Base-by-base conservation (phyloP, 495 filamentous ascomycete species). In the Friedmanniomyces endolithicus region DNA sequence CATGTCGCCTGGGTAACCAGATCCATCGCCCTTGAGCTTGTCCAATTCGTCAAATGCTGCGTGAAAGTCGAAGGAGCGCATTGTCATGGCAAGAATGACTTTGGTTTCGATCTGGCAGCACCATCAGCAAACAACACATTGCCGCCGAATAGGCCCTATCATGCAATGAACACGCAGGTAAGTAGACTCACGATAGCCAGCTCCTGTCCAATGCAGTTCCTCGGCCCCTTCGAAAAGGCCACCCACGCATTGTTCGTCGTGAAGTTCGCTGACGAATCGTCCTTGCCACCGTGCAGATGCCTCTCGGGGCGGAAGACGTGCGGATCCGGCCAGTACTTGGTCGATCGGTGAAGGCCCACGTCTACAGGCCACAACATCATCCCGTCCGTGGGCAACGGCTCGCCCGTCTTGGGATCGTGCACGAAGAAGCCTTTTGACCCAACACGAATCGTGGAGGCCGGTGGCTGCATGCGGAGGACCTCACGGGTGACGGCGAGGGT, bases 191-290 rank as follows among this genome's bases (percentile, higher is more conserved):
- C 20, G 17, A 64, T 58, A 11, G 68, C 65, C 12, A 70, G 59
- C 41, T 68, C 65, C 56, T 70, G 68, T 11, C 68, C 68, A 25
- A 70, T 66, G 43, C 68, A 70, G 50, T 66, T 67, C 2, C 68
- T 53, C 6, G 60, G 60, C 1, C 68, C 68, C 22, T 62, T 57
- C 20, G 57, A 64, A 39, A 70, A 71, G 17, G 63, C 64, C 2
- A 60, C 51, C 53, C 55, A 68, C 8, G 67, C 64, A 8, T 19
- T 34, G 17, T 60, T 60, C 27, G 44, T 11, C 4, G 20, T 57
- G 46, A 25, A 63, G 31, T 22, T 53, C 17, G 43, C 53, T 8
- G 23, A 24, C 14, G 14, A 17, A 23, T 53, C 49, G 3, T 20
- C n/a, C 27, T 52, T 52, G 6, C 31, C 50, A 11, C 22, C 29